A percentile compares a stretch with the other conserved stretches of the same genome.
phyloP scores from a whole-genome alignment of 768 basidiomycete species.

The Russula olivacea region DNA sequence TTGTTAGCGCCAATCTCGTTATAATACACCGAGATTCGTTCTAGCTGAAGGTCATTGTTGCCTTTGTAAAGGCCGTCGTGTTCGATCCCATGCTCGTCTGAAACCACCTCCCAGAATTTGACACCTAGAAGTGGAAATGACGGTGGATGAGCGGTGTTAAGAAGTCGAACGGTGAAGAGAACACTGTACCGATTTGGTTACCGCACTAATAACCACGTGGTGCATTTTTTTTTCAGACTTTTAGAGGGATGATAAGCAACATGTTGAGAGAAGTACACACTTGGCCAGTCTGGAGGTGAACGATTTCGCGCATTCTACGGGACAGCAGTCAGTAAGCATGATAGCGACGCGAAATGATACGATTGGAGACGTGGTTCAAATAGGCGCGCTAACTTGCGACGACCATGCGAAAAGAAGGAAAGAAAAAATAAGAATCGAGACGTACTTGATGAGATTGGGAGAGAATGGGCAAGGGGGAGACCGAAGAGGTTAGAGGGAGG shows the following conservation, averaged over 20 bases:
- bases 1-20: constrained; percentile 93
- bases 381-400: not conserved
- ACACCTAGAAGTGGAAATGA: constrained; percentile 50
- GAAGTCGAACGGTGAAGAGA: constrained; percentile 16
- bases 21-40: constrained; percentile 97
- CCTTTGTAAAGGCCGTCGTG: constrained; percentile 92
- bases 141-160: constrained; percentile 8
- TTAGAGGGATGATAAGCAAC: not conserved
- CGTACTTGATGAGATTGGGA: constrained; percentile 23
- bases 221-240: constrained; percentile 26
- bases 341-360: constrained; percentile 15
- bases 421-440: not conserved
- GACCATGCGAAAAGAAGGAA: not conserved
- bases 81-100: constrained; percentile 96
- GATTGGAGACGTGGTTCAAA: constrained; percentile 9
- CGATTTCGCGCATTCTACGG: constrained; percentile 95
- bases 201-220: constrained; percentile 62
- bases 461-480: constrained; percentile 20
- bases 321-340: not conserved
- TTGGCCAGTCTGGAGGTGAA: constrained; percentile 99
- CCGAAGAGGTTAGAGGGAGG: constrained; percentile 17
- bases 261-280: constrained; percentile 38
- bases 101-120: constrained; percentile 97
- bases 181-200: constrained; percentile 80
- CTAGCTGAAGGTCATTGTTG: constrained; percentile 90